Percentiles rank a stretch among this genome's conserved stretches.
Evolutionary conservation across 768 basidiomycete species (phyloP).

Genomic region (Mycena galericulata): DNA sequence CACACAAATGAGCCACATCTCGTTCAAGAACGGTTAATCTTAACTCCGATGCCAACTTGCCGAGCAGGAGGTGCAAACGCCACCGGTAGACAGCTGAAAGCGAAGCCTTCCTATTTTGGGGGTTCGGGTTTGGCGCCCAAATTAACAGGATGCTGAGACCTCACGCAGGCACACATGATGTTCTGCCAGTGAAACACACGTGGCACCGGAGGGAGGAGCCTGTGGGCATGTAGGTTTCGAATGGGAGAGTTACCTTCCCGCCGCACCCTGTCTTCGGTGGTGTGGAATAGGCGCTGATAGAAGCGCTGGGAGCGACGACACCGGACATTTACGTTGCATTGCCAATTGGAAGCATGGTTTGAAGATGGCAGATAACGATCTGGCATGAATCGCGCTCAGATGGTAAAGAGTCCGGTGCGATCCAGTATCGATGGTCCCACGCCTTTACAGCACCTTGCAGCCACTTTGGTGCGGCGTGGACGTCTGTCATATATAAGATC

Average conservation of each 20-base stretch:
- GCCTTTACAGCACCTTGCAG: constrained; percentile 12
- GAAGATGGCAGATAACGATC: constrained; percentile 7
- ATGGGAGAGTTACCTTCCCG: constrained; percentile 6
- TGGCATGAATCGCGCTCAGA: background rate
- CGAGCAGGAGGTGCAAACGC: background rate
- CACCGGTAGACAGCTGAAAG: background rate
- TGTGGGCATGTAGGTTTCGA: background rate
- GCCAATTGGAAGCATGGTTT: constrained; percentile 16
- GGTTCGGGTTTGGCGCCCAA: too few relatives aligned
- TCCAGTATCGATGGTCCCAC: constrained; percentile 6
- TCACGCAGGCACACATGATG: background rate
- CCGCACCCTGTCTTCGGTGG: constrained; percentile 7
- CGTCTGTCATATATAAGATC: too few relatives aligned
- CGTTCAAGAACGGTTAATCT: too few relatives aligned
- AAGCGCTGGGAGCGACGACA: constrained; percentile 4
- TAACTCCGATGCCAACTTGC: too few relatives aligned
- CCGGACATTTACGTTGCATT: background rate
- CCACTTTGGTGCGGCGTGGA: too few relatives aligned
- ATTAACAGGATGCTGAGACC: background rate
- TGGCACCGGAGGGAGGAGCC: background rate
- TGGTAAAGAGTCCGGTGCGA: background rate
- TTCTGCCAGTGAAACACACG: background rate
- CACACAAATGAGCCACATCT: too few relatives aligned
- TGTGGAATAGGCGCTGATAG: constrained; percentile 6
- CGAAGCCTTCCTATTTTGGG: background rate